These are phyloP conservation scores for Cantharellus cinnabarinus DNA, from an alignment of 768 basidiomycete species.

Conservation along the genomic window DNA sequence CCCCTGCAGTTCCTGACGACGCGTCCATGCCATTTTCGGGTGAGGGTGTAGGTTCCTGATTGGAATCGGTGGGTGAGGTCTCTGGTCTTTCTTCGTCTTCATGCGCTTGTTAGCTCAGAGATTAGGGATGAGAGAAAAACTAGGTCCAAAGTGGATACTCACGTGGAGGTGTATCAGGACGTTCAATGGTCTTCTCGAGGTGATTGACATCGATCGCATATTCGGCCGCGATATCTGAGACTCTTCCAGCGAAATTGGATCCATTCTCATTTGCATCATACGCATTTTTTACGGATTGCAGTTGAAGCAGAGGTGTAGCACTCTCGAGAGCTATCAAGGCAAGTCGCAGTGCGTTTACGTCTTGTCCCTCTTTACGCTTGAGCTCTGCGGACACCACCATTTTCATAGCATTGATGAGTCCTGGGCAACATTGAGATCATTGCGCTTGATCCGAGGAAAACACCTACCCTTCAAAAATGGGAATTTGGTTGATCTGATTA, in stretches of 20 bases:
- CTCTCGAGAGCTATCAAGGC: not conserved
- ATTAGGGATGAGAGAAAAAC: no score
- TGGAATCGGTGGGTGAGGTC: not conserved
- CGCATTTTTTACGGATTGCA: not conserved
- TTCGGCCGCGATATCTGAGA: no score
- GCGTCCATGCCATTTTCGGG: not conserved
- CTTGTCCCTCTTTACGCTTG: not conserved
- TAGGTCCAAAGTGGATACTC: no score
- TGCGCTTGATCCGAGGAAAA: not conserved
- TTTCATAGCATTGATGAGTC: no score
- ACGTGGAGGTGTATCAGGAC: no score
- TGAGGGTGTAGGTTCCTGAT: not conserved
- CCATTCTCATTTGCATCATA: no score
- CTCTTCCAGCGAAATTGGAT: no score
- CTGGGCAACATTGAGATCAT: no score
- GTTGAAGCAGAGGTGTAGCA: not conserved
- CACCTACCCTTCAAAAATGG: not conserved
- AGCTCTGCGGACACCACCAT: not conserved
- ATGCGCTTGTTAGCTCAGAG: no score
- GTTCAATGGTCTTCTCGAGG: no score
- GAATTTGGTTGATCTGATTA: not conserved
- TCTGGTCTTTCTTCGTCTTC: not conserved
- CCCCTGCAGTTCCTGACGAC: not conserved
- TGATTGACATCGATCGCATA: no score
- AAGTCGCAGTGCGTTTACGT: not conserved